Evolutionary conservation across 2,329 filamentous ascomycete species (phyloP), one percentile per base, ranked within the genome.

Genomic region (Trichoderma semiorbis): DNA sequence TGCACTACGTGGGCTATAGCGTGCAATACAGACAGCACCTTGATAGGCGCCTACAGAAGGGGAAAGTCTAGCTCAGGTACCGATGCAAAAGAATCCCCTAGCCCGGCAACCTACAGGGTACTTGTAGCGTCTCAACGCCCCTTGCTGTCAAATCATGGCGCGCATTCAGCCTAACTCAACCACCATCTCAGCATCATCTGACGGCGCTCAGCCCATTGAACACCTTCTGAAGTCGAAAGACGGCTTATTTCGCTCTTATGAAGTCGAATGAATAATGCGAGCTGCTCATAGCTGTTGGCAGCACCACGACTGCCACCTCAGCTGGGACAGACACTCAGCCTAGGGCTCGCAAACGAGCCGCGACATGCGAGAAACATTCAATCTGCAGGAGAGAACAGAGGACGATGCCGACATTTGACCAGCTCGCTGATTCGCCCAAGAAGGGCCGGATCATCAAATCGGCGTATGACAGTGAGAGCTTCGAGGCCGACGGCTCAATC

Each of bases 391-490:
- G 34, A 65, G 18, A 72, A 74, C 60, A 55, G 75, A 69, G 70
- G 73, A 83, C 64, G 73, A 88, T 89, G 86, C 84, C 85, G 75
- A 82, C 83, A 43, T 86, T 85, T 74, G 83, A 85, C 75, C 82
- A 83, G 75, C 78, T 80, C 60, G 62, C 79, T 65, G 84, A 86
- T 68, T 78, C 81, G 55, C 82, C 84, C 36, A 88, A 86, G 77
- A 90, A 88, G 81, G 85, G 83, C 26, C 90, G 90, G 78, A 80
- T 83, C 39, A 87, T 91, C 76, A 89, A 88, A 77, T 90, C 89
- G 71, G 92, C 93, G 50, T 94, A 90, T 75, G 93, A 97, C 74
- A 97, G 94, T 80, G 90, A 93, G 69, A 97, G 93, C 39, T 98
- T 97, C 76, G 93, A 94, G 76, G 89, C 91, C 74, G 92, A 97